These are phyloP conservation scores for Zygosaccharomyces rouxii DNA, from an alignment of 805 yeast species.

Conservation along the genomic window DNA sequence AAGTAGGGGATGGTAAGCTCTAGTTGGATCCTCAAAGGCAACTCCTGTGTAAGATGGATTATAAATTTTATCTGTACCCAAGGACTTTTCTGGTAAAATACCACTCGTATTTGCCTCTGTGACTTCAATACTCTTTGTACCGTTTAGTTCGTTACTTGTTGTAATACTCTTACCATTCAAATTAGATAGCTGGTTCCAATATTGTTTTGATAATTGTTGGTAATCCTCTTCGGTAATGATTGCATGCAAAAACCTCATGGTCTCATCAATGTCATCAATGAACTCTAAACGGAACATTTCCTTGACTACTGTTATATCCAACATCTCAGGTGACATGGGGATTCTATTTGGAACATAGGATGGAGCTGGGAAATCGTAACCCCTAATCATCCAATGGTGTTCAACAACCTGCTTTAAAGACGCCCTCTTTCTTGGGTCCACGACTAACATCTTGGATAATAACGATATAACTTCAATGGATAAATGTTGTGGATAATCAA, in stretches of 20 bases:
- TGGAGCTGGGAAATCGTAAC: slow-evolving; percentile 69
- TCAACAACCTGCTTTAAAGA: slow-evolving; percentile 68
- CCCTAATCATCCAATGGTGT: slow-evolving; percentile 95
- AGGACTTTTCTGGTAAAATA: background rate
- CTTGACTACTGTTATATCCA: slow-evolving; percentile 54
- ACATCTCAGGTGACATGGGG: slow-evolving; percentile 49
- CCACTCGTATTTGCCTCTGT: background rate
- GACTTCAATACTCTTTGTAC: slow-evolving; percentile 9
- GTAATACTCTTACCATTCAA: slow-evolving; percentile 14
- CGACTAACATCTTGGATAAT: slow-evolving; percentile 84
- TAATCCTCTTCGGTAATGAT: slow-evolving; percentile 65
- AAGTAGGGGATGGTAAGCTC: slow-evolving; percentile 81
- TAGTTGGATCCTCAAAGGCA: slow-evolving; percentile 65
- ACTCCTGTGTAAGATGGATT: slow-evolving; percentile 1
- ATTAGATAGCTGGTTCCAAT: slow-evolving; percentile 25
- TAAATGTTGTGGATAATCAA: slow-evolving; percentile 82
- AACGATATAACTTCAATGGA: slow-evolving; percentile 77
- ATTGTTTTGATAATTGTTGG: slow-evolving; percentile 26
- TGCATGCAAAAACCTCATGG: slow-evolving; percentile 50
- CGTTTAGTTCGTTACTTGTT: slow-evolving; percentile 10
- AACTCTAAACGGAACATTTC: slow-evolving; percentile 78
- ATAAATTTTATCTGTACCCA: slow-evolving; percentile 6
- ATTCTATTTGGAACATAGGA: slow-evolving; percentile 71
- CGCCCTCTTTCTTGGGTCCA: slow-evolving; percentile 80
- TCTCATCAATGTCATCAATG: slow-evolving; percentile 56